Evolutionary conservation across 2,329 filamentous ascomycete species (phyloP), one percentile per base, ranked within the genome.

Genomic region (Scleromitrula shiraiana): DNA sequence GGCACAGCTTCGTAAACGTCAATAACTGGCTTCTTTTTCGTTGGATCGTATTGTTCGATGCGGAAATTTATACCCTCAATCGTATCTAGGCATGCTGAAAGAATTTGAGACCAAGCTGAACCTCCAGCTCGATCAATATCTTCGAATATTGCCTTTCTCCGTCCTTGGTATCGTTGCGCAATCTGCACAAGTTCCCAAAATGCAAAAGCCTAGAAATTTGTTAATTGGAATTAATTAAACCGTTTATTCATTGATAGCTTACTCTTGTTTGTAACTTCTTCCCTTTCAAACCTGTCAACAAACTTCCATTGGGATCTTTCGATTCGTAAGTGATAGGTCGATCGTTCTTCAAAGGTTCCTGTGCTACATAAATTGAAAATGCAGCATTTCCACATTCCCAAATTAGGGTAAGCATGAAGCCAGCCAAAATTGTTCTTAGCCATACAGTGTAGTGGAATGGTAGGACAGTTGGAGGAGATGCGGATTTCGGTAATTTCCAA

Each of bases 121-220:
- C 85, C 88, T 37, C 83, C 85, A 46, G 80, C 79, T 51, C 89
- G 84, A 57, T 95, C 88, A 52, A 95, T 86, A 57, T 97, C 91
- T 50, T 82, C 80, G 66, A 87, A 96, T 47, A 97, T 88, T 17
- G 80, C 78, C 64, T 84, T 86, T 44, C 91, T 79, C 24, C 60
- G 81, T n/a, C 80, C 75, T 14, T 82, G 75, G 53, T 85, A 90
- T 46, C 80, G 76, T 49, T 84, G 77, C 30, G 86, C 82, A 57
- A 96, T 95, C 48, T 87, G 75, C 24, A 81, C 80, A 23, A 96
- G 72, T 62, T 97, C 91, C 90, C 90, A 95, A 66, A 95, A 85
- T 14, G 91, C 90, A 64, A 94, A 95, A 0, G 80, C 77, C 76
- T 86, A 50, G 1, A 19, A n/a, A 33, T 17, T 17, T 38, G 61